phyloP scores from a whole-genome alignment of 176 grass and related monocot species.

The Musa acuminata region DNA sequence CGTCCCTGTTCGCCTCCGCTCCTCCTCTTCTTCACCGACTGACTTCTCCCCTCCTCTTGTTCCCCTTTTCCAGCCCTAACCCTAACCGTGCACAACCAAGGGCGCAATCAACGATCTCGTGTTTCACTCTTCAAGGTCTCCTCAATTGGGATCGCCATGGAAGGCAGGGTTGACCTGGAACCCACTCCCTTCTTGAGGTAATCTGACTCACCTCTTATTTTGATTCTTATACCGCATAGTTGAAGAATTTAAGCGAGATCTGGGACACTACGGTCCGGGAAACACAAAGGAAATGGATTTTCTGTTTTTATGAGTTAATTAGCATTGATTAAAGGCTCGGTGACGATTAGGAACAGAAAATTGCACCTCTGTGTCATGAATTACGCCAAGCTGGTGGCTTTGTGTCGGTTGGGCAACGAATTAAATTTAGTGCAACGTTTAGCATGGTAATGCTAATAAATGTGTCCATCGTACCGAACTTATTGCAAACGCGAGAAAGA shows the following conservation, averaged over 20 bases:
- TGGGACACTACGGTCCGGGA: no score
- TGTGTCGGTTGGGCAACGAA: no score
- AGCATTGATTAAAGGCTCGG: no score
- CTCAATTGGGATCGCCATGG: slow-evolving; percentile 1
- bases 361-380: not conserved
- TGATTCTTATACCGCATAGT: not conserved
- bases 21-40: not conserved
- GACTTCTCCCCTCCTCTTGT: not conserved
- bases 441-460: no score
- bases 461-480: no score
- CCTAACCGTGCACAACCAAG: not conserved
- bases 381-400: no score
- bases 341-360: not conserved
- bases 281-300: no score
- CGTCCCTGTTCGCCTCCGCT: not conserved
- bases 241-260: not conserved
- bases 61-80: not conserved
- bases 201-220: not conserved
- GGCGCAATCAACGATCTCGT: not conserved
- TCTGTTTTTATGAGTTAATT: no score
- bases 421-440: no score
- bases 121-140: not conserved
- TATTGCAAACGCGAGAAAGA: no score
- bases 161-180: not conserved
- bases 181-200: slow-evolving; percentile 13